These are phyloP conservation scores for Sclerotinia borealis DNA, from an alignment of 2,329 filamentous ascomycete species.

Conservation along the genomic window DNA sequence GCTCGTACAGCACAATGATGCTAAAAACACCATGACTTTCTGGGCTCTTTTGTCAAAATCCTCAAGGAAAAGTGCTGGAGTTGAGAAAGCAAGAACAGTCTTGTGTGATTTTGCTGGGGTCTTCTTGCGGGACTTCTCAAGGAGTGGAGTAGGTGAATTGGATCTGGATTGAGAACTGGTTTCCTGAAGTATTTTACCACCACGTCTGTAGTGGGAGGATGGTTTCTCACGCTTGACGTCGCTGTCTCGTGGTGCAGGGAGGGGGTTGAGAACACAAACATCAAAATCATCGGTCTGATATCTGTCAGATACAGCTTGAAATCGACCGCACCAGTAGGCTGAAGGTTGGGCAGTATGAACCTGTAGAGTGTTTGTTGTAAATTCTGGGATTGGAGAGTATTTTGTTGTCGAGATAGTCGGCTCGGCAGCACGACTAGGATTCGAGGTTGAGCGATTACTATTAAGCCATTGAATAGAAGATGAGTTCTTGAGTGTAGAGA, in stretches of 20 bases:
- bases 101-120: background rate
- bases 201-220: background rate
- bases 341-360: constrained; percentile 41
- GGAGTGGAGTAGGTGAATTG: background rate
- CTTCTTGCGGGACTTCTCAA: background rate
- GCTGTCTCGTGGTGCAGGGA: constrained; percentile 2
- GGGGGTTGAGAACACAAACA: constrained; percentile 6
- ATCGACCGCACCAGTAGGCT: constrained; percentile 58
- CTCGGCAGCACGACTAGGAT: background rate
- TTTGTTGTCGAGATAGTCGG: constrained; percentile 14
- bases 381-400: constrained; percentile 6
- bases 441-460: constrained; percentile 13
- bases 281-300: constrained; percentile 40
- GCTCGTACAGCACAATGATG: constrained; percentile 41
- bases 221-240: background rate
- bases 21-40: constrained; percentile 43
- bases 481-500: constrained; percentile 42
- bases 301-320: constrained; percentile 51
- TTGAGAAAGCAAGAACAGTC: background rate
- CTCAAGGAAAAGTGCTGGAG: constrained; percentile 6
- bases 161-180: background rate
- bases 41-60: constrained; percentile 40
- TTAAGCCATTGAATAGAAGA: constrained; percentile 32
- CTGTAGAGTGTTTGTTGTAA: constrained; percentile 24
- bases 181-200: background rate